Percentiles rank a stretch among this genome's conserved stretches.
These are phyloP conservation scores for Taphrina confusa DNA, from an alignment of 1,139 yeast genomes.

Conservation along the genomic window DNA sequence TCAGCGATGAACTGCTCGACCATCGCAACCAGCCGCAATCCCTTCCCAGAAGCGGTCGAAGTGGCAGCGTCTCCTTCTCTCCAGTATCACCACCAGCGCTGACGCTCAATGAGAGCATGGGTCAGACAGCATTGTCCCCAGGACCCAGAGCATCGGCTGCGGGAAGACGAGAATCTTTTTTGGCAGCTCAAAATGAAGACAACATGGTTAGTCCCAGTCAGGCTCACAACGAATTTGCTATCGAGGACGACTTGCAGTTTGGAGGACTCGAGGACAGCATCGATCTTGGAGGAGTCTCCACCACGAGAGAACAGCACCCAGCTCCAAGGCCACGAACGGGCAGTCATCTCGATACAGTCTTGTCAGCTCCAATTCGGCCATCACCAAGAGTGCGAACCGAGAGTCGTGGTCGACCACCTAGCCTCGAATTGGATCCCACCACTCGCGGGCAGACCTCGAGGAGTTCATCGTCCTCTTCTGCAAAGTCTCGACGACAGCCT, in stretches of 20 bases:
- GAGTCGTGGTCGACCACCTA: slow-evolving; percentile 20
- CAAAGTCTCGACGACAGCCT: slow-evolving; percentile 9
- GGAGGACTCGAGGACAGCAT: slow-evolving; percentile 26
- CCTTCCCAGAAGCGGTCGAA: slow-evolving; percentile 40
- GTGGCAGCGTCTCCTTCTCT: slow-evolving; percentile 8
- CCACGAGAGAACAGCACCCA: neutral
- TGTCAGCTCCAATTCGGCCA: slow-evolving; percentile 20
- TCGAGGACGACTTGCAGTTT: slow-evolving; percentile 25
- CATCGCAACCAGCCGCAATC: slow-evolving; percentile 46
- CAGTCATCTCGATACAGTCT: slow-evolving; percentile 22
- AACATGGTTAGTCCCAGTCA: slow-evolving; percentile 28
- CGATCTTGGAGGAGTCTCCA: slow-evolving; percentile 12
- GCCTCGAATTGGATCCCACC: slow-evolving; percentile 15
- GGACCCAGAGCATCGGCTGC: too few species aligned
- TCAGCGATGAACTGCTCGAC: slow-evolving; percentile 42
- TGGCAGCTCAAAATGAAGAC: neutral
- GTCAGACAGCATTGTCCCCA: neutral
- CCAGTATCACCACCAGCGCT: slow-evolving; percentile 9
- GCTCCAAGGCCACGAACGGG: slow-evolving; percentile 27
- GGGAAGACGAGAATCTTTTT: neutral
- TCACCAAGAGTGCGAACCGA: slow-evolving; percentile 28
- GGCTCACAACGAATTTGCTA: slow-evolving; percentile 20
- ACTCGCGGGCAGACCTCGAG: neutral
- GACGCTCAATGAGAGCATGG: slow-evolving; percentile 1
- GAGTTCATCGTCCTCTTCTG: slow-evolving; percentile 3